Evolutionary conservation across 2,329 filamentous ascomycete species (phyloP), one percentile per base, ranked within the genome.

Genomic region (Claviceps spartinae): DNA sequence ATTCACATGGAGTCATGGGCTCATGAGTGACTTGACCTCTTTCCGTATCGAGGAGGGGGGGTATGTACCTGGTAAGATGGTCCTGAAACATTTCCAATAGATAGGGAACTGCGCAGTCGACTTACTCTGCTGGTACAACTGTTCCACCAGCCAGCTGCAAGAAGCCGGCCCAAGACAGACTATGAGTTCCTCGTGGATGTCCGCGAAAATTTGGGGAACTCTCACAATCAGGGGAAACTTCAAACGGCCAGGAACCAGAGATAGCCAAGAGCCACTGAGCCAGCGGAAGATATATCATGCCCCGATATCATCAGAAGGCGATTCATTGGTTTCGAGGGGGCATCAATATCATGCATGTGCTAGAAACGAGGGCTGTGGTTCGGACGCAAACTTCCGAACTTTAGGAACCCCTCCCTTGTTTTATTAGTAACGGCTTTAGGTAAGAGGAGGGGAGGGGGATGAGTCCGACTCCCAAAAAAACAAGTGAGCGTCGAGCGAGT

Each of bases 101-200:
- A 26, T 44, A 13, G 20, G n/a, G 24, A 26, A 46, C 16, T 36
- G n/a, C n/a, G n/a, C 11, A 11, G 24, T 43, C 24, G 38, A 49
- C 7, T 43, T 9, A 11, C 26, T 18, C 16, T 48, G 37, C 34
- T 20, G 20, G 48, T 49, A 26, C 48, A 34, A 49, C 48, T 20
- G 48, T 49, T 49, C 3, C 40, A 14, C 48, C 42, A 49, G 24
- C 13, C 13, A 49, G 22, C 37, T 49, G 48, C 48, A 50, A 44
- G 4, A 18, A 50, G 48, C 48, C 48, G 48, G n/a, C 20, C 37
- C n/a, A 47, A 9, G 47, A 6, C 20, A 47, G 16, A 38, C 11
- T 14, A 38, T 24, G 14, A 30, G 18, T 20, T n/a, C 13, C n/a
- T 49, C 34, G 11, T 41, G 4, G 16, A 22, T 16, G 14, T 20